phyloP scores from a whole-genome alignment of 305 asterid species.

The Fraxinus dipetala region DNA sequence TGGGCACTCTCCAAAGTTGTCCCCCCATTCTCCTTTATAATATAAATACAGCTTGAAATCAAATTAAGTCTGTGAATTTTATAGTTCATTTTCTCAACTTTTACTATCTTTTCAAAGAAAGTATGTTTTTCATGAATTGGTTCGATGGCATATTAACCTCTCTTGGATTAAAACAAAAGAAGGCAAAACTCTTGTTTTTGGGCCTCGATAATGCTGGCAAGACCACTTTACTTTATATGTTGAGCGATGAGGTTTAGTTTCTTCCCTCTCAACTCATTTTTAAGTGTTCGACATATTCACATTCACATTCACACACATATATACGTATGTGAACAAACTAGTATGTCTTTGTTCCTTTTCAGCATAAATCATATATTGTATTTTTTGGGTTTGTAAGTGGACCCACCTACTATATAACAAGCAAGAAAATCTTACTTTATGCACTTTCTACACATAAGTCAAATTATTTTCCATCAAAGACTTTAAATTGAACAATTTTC shows the following conservation, averaged over 20 bases:
- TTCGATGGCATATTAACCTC: constrained; percentile 60
- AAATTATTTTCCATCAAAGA: not conserved
- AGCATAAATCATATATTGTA: not conserved
- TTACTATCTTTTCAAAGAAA: not conserved
- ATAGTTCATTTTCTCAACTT: not conserved
- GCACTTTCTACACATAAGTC: not conserved
- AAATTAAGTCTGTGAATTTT: not conserved
- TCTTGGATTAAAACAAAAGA: constrained; percentile 63
- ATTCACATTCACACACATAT: not conserved
- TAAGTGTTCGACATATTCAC: not conserved
- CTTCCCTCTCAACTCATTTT: not conserved
- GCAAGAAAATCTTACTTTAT: not conserved
- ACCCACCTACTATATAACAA: not conserved
- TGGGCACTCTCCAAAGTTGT: not conserved
- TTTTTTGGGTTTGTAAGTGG: not conserved
- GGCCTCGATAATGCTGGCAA: constrained; percentile 85
- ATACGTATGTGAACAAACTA: not conserved
- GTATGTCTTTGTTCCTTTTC: not conserved
- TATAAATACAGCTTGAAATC: not conserved
- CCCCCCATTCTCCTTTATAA: not conserved
- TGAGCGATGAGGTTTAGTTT: constrained; percentile 61
- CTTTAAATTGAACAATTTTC: not conserved
- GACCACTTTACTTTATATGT: constrained; percentile 75
- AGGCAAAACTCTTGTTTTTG: constrained; percentile 75
- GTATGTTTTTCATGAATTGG: constrained; percentile 76